Percentiles rank a stretch among this genome's conserved stretches.
phyloP scores from a whole-genome alignment of 345 rosid species.

The Bruguiera gymnorhiza region DNA sequence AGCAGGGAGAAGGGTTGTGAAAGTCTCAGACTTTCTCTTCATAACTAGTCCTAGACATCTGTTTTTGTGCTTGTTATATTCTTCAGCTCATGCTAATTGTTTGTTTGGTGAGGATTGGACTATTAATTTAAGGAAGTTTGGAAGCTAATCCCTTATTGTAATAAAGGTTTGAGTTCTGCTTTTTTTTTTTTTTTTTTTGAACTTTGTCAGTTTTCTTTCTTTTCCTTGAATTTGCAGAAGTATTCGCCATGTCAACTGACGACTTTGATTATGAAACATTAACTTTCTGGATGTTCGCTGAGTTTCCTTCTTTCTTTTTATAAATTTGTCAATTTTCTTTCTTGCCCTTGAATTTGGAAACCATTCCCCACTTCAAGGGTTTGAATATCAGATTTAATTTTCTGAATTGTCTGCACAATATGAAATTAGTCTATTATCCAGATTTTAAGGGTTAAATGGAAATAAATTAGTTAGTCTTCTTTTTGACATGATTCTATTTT shows the following conservation, averaged over 20 bases:
- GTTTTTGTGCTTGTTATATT: constrained; percentile 3
- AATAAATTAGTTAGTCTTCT: background rate
- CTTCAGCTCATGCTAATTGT: background rate
- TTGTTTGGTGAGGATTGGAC: constrained; percentile 24
- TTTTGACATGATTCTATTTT: background rate
- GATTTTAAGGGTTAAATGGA: background rate
- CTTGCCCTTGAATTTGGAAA: too few species aligned
- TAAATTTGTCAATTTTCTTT: too few species aligned
- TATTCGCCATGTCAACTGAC: background rate
- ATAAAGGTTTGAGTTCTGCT: constrained; percentile 25
- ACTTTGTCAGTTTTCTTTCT: background rate
- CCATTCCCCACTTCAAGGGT: too few species aligned
- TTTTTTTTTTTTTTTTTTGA: background rate
- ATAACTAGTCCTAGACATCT: constrained; percentile 3
- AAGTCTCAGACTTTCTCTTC: too few species aligned
- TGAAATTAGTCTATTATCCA: too few species aligned
- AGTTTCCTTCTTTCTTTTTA: too few species aligned
- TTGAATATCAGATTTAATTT: too few species aligned
- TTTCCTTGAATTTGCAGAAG: background rate
- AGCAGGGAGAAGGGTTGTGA: too few species aligned
- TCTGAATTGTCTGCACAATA: too few species aligned
- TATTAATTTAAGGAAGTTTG: constrained; percentile 14
- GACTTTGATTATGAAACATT: too few species aligned
- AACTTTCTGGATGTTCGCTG: too few species aligned
- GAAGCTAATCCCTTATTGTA: constrained; percentile 2